Evolutionary conservation across 2,329 filamentous ascomycete genomes (phyloP).

Genomic region (Nigrospora oryzae): DNA sequence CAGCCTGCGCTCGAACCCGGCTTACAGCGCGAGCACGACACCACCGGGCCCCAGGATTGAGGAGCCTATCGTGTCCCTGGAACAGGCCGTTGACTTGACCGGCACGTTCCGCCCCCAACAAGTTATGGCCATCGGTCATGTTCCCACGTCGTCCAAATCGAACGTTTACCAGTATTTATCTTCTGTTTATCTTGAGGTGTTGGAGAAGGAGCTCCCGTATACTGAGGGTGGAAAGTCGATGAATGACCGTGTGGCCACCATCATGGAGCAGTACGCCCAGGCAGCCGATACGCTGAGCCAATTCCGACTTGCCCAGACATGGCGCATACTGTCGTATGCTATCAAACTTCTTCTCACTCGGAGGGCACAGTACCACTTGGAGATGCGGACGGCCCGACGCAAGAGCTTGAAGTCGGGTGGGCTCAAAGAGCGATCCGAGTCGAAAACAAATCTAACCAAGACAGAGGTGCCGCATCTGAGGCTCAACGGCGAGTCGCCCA

Average conservation of each 20-base stretch:
- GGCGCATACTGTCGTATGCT: conserved; percentile 51
- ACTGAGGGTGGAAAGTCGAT: conserved; percentile 27
- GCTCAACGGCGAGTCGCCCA: conserved; percentile 13
- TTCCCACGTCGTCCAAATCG: conserved; percentile 42
- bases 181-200: conserved; percentile 44
- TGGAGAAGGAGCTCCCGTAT: conserved; percentile 39
- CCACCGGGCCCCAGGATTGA: conserved; percentile 34
- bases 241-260: conserved; percentile 35
- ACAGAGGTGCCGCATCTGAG: conserved; percentile 9
- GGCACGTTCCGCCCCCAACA: conserved; percentile 52
- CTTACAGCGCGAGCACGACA: conserved; percentile 41
- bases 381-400: conserved; percentile 32
- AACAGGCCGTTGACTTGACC: conserved; percentile 49
- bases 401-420: conserved; percentile 6
- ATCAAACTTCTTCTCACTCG: conserved; percentile 44
- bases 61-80: conserved; percentile 40
- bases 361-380: conserved; percentile 49
- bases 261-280: conserved; percentile 48
- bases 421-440: conserved; percentile 6
- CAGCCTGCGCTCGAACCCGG: conserved; percentile 32
- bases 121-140: conserved; percentile 51
- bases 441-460: conserved; percentile 6
- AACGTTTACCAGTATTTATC: conserved; percentile 48
- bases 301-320: conserved; percentile 55
- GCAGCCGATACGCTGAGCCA: conserved; percentile 48